Evolutionary conservation across 164 flowering plant species (phyloP).

Genomic region (Hamamelis virginiana): DNA sequence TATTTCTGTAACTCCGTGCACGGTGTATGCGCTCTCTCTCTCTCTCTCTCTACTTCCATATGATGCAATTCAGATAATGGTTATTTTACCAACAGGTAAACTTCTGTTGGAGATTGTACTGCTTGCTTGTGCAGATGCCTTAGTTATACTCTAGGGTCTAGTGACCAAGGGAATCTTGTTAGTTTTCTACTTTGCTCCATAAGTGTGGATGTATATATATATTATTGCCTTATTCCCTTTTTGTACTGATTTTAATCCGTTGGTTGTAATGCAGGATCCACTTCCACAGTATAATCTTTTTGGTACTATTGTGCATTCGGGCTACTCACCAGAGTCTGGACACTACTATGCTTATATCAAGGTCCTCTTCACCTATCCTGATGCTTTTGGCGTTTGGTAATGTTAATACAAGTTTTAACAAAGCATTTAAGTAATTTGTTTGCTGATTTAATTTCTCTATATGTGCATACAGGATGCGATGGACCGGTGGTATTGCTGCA

Average conservation of each 20-base stretch:
- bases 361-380: constrained; percentile 39
- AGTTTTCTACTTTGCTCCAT: background rate
- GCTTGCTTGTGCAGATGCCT: background rate
- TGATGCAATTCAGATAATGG: background rate
- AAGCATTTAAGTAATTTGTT: background rate
- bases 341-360: constrained; percentile 98
- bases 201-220: background rate
- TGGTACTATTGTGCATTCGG: constrained; percentile 95
- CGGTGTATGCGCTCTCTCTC: background rate
- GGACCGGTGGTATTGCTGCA: constrained; percentile 96
- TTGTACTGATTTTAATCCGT: constrained; percentile 8
- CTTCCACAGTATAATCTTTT: constrained; percentile 85
- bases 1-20: background rate
- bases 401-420: background rate
- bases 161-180: background rate
- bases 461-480: constrained; percentile 59
- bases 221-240: background rate
- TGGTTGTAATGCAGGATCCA: constrained; percentile 60
- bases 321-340: constrained; percentile 91
- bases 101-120: no score
- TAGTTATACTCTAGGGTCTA: background rate
- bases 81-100: background rate
- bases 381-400: background rate
- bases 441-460: constrained; percentile 3
- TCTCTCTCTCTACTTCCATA: background rate